Evolutionary conservation across 805 yeast genomes (phyloP).

Genomic region (Yamadazyma philogaea): DNA sequence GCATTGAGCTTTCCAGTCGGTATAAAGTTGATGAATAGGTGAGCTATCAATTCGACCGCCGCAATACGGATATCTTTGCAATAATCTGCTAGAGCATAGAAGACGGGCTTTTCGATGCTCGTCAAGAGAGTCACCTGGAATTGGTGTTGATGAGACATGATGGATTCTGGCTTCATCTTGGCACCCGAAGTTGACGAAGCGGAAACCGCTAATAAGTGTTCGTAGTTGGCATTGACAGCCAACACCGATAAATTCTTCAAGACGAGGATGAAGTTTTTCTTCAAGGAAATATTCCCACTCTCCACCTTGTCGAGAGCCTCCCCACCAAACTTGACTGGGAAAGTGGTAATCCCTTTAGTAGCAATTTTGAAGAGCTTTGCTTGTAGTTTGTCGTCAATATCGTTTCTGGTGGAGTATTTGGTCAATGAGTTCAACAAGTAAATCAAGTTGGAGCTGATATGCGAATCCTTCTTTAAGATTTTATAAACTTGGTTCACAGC

Average conservation of each 20-base stretch:
- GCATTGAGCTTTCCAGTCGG: slow-evolving; percentile 37
- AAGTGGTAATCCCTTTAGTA: slow-evolving; percentile 24
- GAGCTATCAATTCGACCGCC: slow-evolving; percentile 33
- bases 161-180: slow-evolving; percentile 40
- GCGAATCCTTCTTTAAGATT: slow-evolving; percentile 34
- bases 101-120: slow-evolving; percentile 28
- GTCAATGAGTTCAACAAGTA: slow-evolving; percentile 31
- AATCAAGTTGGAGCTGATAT: slow-evolving; percentile 23
- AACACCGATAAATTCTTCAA: slow-evolving; percentile 32
- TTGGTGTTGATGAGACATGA: slow-evolving; percentile 39
- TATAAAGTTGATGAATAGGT: slow-evolving; percentile 34
- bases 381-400: slow-evolving; percentile 39
- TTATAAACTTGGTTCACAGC: slow-evolving; percentile 37
- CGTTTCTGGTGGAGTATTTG: slow-evolving; percentile 34
- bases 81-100: slow-evolving; percentile 29
- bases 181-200: slow-evolving; percentile 35
- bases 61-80: slow-evolving; percentile 37
- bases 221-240: slow-evolving; percentile 36
- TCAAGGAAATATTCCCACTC: slow-evolving; percentile 22
- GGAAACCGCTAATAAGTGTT: slow-evolving; percentile 32
- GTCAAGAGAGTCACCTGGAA: slow-evolving; percentile 30
- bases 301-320: slow-evolving; percentile 15
- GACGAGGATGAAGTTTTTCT: slow-evolving; percentile 31
- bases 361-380: slow-evolving; percentile 33
- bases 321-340: slow-evolving; percentile 20